Evolutionary conservation across 805 yeast genomes (phyloP).

Genomic region (Cyberlindnera bimundalis): DNA sequence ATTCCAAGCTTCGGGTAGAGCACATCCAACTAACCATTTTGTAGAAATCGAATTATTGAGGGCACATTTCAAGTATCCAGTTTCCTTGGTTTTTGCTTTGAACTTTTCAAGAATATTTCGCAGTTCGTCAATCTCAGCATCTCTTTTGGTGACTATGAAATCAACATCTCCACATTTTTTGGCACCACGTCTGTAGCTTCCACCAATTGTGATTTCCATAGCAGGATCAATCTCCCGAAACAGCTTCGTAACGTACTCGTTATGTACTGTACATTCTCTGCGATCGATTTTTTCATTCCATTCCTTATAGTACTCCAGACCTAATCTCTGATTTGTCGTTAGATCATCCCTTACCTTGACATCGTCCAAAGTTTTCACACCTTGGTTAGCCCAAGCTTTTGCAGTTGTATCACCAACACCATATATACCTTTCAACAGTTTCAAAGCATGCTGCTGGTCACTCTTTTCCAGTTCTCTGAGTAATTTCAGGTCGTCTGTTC

Average conservation of each 20-base stretch:
- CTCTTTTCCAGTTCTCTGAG: constrained; percentile 26
- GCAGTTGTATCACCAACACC: constrained; percentile 49
- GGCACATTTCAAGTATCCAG: constrained; percentile 28
- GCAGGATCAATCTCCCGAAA: constrained; percentile 33
- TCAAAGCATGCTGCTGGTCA: constrained; percentile 27
- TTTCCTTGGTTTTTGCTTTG: constrained; percentile 24
- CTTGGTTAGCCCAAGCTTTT: constrained; percentile 36
- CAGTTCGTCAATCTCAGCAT: constrained; percentile 27
- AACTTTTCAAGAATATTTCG: constrained; percentile 22
- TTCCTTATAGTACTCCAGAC: constrained; percentile 45
- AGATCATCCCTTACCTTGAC: constrained; percentile 30
- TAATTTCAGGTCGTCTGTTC: constrained; percentile 32
- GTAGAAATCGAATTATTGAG: constrained; percentile 13
- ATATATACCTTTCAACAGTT: constrained; percentile 38
- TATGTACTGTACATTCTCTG: constrained; percentile 41
- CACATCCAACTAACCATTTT: constrained; percentile 37
- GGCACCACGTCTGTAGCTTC: constrained; percentile 51
- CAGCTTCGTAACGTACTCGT: constrained; percentile 28
- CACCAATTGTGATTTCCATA: constrained; percentile 40
- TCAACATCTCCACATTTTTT: constrained; percentile 50
- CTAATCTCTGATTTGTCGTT: constrained; percentile 32
- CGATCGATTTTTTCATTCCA: constrained; percentile 45
- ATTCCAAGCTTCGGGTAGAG: constrained; percentile 25
- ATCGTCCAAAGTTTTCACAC: constrained; percentile 38
- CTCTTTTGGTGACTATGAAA: constrained; percentile 40